Conservation (phyloP, 2,329 filamentous ascomycete species). For the Neofusicoccum umdonicola region DNA sequence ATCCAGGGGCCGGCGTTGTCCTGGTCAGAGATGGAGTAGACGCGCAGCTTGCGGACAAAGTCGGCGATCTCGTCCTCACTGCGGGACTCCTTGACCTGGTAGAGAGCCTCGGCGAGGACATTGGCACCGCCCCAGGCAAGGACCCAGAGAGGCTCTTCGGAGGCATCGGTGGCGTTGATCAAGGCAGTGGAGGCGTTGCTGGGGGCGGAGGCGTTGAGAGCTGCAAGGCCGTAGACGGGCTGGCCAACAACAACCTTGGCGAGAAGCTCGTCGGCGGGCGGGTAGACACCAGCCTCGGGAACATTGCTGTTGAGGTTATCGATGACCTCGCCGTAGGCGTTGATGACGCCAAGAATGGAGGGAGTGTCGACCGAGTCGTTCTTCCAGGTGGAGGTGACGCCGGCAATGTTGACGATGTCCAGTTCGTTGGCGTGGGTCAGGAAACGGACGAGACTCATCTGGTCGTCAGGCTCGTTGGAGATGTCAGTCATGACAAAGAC, state of each 20-base stretch:
- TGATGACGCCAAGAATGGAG: constrained; percentile 27
- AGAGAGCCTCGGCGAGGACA: constrained; percentile 50
- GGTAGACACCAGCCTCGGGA: constrained; percentile 23
- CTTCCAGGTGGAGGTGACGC: constrained; percentile 21
- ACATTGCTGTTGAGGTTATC: constrained; percentile 47
- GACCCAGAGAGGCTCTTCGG: constrained; percentile 47
- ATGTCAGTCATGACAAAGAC: constrained; percentile 24
- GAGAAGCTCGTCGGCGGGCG: constrained; percentile 22
- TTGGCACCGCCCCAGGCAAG: constrained; percentile 54
- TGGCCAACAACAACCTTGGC: constrained; percentile 31
- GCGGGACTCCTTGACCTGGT: constrained; percentile 32
- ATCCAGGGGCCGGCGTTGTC: constrained; percentile 54
- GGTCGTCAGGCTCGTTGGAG: constrained; percentile 25
- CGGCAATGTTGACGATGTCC: constrained; percentile 23
- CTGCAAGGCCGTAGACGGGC: constrained; percentile 37
- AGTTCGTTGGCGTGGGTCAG: constrained; percentile 23
- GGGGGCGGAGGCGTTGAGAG: constrained; percentile 25
- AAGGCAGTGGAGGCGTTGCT: constrained; percentile 24
- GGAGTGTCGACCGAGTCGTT: constrained; percentile 21
- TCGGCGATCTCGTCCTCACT: constrained; percentile 31
- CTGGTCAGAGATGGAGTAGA: constrained; percentile 56
- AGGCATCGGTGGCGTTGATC: constrained; percentile 26
- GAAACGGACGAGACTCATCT: constrained; percentile 23
- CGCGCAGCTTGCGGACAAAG: constrained; percentile 45
- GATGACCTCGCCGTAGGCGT: constrained; percentile 28